Percentiles rank a stretch among this genome's conserved stretches.
Conservation (phyloP, 495 filamentous ascomycete species). For the Neurospora sp. region DNA sequence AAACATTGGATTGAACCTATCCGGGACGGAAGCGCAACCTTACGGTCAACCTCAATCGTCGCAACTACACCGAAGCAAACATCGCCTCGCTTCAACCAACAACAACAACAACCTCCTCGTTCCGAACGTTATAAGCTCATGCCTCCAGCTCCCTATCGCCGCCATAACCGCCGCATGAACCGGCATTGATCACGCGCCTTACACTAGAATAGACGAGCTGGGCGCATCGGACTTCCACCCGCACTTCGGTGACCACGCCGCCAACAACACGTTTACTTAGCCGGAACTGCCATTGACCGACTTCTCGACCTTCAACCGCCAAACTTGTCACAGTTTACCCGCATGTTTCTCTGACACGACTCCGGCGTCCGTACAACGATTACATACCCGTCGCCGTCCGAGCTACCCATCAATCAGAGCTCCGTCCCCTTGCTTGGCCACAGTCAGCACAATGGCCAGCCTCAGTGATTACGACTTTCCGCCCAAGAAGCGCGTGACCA, state of each 20-base stretch:
- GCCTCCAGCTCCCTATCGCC: not conserved
- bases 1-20: not conserved
- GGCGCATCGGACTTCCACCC: not conserved
- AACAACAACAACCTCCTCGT: not conserved
- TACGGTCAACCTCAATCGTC: not conserved
- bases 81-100: not conserved
- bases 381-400: not conserved
- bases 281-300: not conserved
- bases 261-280: not conserved
- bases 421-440: not conserved
- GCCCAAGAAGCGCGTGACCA: conserved; percentile 25
- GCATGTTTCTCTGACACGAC: not conserved
- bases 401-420: not conserved
- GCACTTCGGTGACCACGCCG: not conserved
- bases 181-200: not conserved
- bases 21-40: not conserved
- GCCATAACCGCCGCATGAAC: not conserved
- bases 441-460: conserved; percentile 16
- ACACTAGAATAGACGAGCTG: not conserved
- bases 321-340: not conserved
- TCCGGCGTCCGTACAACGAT: not conserved
- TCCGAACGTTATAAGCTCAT: not conserved
- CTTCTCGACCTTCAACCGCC: not conserved
- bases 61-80: not conserved
- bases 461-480: conserved; percentile 25